Evolutionary conservation across 371 early-diverging fungal species (phyloP).

Genomic region (Catenaria anguillulae): DNA sequence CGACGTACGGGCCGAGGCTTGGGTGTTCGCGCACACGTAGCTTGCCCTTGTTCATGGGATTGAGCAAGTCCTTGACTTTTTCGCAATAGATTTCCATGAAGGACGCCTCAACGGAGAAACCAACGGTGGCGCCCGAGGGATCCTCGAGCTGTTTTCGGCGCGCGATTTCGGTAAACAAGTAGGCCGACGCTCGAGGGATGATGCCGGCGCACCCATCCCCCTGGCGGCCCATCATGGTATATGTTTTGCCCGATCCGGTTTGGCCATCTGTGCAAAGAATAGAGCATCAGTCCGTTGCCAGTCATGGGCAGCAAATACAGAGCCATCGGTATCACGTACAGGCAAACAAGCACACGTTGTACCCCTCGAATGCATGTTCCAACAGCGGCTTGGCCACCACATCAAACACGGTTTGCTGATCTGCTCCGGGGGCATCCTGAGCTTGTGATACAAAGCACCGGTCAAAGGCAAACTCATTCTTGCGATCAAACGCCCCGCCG

Average conservation of each 20-base stretch:
- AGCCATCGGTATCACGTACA: slow-evolving; percentile 3
- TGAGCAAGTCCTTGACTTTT: slow-evolving; percentile 76
- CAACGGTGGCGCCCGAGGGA: slow-evolving; percentile 26
- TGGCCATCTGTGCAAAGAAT: slow-evolving; percentile 50
- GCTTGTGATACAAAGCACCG: slow-evolving; percentile 5
- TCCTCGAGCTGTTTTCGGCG: slow-evolving; percentile 9
- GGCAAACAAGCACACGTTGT: slow-evolving; percentile 16
- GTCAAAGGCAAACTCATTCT: slow-evolving; percentile 9
- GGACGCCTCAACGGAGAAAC: slow-evolving; percentile 60
- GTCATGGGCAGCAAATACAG: slow-evolving; percentile 3
- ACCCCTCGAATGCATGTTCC: slow-evolving; percentile 73
- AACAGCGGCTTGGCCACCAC: slow-evolving; percentile 59
- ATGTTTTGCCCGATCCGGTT: slow-evolving; percentile 65
- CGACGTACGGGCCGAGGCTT: slow-evolving; percentile 76
- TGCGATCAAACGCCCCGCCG: not conserved
- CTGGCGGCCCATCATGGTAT: slow-evolving; percentile 25
- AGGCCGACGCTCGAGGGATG: slow-evolving; percentile 62
- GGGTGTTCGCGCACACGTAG: slow-evolving; percentile 81
- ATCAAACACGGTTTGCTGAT: slow-evolving; percentile 55
- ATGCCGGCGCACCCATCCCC: slow-evolving; percentile 65
- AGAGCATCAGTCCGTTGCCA: slow-evolving; percentile 1
- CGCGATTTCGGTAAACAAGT: slow-evolving; percentile 39
- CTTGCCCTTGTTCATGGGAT: slow-evolving; percentile 56
- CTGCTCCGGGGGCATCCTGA: not conserved
- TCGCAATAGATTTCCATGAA: slow-evolving; percentile 81